Evolutionary conservation across 768 basidiomycete species (phyloP), one percentile per base, ranked within the genome.

Genomic region (Sistotremastrum suecicum): DNA sequence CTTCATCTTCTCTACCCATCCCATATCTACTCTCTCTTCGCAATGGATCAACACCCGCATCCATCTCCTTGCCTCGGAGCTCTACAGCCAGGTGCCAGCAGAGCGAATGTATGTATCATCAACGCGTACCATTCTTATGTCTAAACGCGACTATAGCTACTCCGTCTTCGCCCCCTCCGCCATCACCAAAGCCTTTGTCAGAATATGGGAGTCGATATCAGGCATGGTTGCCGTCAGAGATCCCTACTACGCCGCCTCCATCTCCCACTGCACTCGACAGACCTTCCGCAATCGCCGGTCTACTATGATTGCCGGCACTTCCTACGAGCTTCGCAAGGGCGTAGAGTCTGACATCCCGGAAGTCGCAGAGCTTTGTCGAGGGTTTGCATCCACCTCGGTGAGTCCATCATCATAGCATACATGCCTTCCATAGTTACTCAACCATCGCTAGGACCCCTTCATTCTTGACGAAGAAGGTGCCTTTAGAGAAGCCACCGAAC

Each of bases 161-260:
- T 82, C 83, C 1, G 66, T 83, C 6, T 86, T 83, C 51, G 74
- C 78, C 1, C 63, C 69, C 4, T 66, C 74, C 3, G 51, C 55
- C 5, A 60, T 84, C 11, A 60, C 74, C 3, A 37, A 49, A 5
- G 51, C 53, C 3, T 82, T 86, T 49, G 65, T 68, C 3, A 43
- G 57, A 2, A 51, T 64, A 11, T 84, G 78, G 81, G 60, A 63
- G 29, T 44, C 51, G 6, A 49, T 63, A 29, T 75, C 79, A 1
- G 64, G 67, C 3, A 63, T 76, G 29, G 47, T 51, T 3, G 39
- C 55, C 33, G 56, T 65, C 36, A 34, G 47, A 2, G 55, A 66
- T 0, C 72, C 73, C 12, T 85, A 83, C 54, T 85, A 86, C 49
- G 68, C 69, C 29, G 76, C 83, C 0, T 72, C 63, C 39, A 66